Conservation (phyloP, 2,329 filamentous ascomycete genomes). For the Aspergillus calidoustus region DNA sequence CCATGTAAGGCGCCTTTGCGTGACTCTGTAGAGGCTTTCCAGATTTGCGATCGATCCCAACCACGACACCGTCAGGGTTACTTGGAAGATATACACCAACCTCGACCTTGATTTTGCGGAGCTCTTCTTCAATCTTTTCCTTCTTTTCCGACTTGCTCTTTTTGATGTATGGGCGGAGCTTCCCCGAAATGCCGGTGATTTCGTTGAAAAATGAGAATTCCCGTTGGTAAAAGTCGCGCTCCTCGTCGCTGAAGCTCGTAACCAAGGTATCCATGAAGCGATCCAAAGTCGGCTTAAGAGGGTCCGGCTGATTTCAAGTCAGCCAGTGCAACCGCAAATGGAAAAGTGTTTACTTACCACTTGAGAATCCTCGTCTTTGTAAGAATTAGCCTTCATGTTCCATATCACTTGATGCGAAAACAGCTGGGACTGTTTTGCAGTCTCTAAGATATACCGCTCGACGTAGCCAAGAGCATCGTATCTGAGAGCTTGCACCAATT, state of each 20-base stretch:
- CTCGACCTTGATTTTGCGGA: constrained; percentile 96
- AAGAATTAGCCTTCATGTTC: constrained; percentile 99
- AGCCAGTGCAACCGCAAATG: constrained; percentile 8
- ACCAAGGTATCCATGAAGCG: constrained; percentile 85
- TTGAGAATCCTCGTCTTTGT: constrained; percentile 92
- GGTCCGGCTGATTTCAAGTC: constrained; percentile 67
- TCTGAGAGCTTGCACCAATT: constrained; percentile 92
- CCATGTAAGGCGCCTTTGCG: constrained; percentile 98
- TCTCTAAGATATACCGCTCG: constrained; percentile 94
- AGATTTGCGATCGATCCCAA: constrained; percentile 97
- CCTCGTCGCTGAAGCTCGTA: constrained; percentile 75
- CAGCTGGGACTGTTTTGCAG: constrained; percentile 94
- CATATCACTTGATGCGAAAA: constrained; percentile 99
- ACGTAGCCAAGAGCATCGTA: constrained; percentile 95
- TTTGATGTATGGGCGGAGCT: constrained; percentile 91
- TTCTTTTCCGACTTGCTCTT: constrained; percentile 95
- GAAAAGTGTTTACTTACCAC: constrained; percentile 60
- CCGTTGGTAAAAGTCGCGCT: constrained; percentile 85
- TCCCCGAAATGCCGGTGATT: constrained; percentile 93
- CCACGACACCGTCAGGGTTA: constrained; percentile 95
- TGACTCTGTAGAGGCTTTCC: constrained; percentile 97
- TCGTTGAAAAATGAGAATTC: constrained; percentile 99
- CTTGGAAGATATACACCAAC: constrained; percentile 96
- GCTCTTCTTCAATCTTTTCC: constrained; percentile 97
- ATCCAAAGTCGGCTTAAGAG: constrained; percentile 91